phyloP scores from a whole-genome alignment of 495 filamentous ascomycete species.

The Penicillium roqueforti region DNA sequence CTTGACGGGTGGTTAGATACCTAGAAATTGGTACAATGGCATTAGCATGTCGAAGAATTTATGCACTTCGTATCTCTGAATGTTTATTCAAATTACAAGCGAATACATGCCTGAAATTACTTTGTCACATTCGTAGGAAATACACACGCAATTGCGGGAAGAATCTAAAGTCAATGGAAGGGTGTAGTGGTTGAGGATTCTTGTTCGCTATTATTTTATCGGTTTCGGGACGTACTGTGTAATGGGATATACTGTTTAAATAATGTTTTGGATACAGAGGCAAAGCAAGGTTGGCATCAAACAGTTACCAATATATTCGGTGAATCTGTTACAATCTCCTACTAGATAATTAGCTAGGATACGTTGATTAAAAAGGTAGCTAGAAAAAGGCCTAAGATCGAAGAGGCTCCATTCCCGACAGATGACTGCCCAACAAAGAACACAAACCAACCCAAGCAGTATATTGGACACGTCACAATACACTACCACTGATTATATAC shows the following conservation, averaged over 20 bases:
- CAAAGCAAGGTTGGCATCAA: not conserved
- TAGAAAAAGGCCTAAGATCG: conserved; percentile 1
- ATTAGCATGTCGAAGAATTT: conserved; percentile 7
- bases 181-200: conserved; percentile 3
- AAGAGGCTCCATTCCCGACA: not conserved
- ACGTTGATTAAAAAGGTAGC: conserved; percentile 9
- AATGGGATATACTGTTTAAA: no score
- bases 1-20: conserved; percentile 22
- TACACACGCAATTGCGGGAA: conserved; percentile 1
- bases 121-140: not conserved
- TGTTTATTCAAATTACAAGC: conserved; percentile 6
- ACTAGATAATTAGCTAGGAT: not conserved
- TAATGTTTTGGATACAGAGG: not conserved
- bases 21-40: conserved; percentile 4
- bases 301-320: not conserved
- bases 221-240: not conserved
- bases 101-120: conserved; percentile 5
- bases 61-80: conserved; percentile 9
- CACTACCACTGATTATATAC: conserved; percentile 22
- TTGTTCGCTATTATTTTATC: no score
- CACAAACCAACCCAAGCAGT: conserved; percentile 16
- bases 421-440: conserved; percentile 3
- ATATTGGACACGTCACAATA: conserved; percentile 13
- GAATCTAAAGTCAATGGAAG: conserved; percentile 1
- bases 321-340: not conserved